Conservation (phyloP, 1,284 basidiomycete species). For the Fomitopsis schrenkii region DNA sequence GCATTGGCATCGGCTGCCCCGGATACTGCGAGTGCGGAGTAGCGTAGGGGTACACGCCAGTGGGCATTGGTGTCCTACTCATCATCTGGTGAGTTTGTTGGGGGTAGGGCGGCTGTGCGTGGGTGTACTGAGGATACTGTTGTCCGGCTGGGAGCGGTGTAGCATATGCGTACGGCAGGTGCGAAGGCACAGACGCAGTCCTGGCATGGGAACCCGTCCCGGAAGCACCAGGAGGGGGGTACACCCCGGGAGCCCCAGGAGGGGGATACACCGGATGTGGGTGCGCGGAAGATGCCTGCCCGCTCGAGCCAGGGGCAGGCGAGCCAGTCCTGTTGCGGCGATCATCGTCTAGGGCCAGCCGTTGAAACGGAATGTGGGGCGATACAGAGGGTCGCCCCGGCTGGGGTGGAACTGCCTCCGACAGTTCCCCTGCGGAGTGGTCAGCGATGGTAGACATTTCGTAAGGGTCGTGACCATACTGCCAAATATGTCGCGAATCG, state of each 20-base stretch:
- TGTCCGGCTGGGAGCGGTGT: not conserved
- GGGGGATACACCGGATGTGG: not conserved
- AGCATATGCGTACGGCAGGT: conserved; percentile 10
- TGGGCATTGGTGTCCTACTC: conserved; percentile 17
- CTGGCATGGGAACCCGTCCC: conserved; percentile 14
- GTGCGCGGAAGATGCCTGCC: not conserved
- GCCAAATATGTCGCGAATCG: conserved; percentile 70
- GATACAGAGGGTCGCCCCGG: conserved; percentile 18
- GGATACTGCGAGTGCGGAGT: conserved; percentile 20
- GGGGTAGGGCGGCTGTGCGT: conserved; percentile 16
- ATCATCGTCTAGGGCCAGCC: conserved; percentile 22
- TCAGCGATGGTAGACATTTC: not conserved
- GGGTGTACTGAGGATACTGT: conserved; percentile 10
- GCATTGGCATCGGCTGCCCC: conserved; percentile 11
- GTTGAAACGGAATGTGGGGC: conserved; percentile 20
- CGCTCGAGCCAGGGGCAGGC: conserved; percentile 1
- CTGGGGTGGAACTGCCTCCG: conserved; percentile 20
- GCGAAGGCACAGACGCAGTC: conserved; percentile 15
- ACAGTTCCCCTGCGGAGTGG: conserved; percentile 17
- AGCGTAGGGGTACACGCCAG: conserved; percentile 26
- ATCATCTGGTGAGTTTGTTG: conserved; percentile 18
- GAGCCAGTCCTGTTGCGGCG: conserved; percentile 15
- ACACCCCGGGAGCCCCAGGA: no score
- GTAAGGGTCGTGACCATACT: conserved; percentile 14
- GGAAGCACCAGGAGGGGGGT: not conserved